Conservation (phyloP, 345 rosid species). For the Citropsis articulata region DNA sequence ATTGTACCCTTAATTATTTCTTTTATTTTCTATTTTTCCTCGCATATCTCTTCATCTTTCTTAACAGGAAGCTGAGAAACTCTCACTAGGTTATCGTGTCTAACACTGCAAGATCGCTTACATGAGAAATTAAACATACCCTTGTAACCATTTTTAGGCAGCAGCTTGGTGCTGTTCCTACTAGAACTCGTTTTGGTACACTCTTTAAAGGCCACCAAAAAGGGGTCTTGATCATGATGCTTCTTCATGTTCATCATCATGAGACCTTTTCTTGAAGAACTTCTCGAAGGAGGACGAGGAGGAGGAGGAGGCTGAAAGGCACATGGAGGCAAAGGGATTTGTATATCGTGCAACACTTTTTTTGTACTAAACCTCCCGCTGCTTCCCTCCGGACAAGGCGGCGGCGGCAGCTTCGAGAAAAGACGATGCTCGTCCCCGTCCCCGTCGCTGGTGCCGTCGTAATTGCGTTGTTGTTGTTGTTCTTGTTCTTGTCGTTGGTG, state of each 20-base stretch:
- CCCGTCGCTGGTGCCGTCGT: no score
- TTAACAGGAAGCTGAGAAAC: neutral
- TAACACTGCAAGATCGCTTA: conserved; percentile 9
- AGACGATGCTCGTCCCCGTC: neutral
- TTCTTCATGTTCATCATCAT: neutral
- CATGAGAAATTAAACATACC: conserved; percentile 11
- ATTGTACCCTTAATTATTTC: neutral
- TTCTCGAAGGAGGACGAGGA: conserved; percentile 5
- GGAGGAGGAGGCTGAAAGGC: conserved; percentile 1
- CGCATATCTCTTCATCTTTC: neutral
- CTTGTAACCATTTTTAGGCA: neutral
- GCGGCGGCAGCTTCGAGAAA: conserved; percentile 10
- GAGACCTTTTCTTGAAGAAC: neutral
- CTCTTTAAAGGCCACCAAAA: conserved; percentile 17
- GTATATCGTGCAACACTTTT: neutral
- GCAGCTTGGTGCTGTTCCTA: neutral
- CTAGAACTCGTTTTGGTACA: conserved; percentile 2
- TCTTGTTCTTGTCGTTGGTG: neutral
- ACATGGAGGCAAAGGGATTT: conserved; percentile 17
- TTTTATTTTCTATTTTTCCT: no score
- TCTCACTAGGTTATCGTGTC: neutral
- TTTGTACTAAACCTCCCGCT: neutral
- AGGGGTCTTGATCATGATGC: conserved; percentile 13
- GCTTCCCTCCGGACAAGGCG: conserved; percentile 6
- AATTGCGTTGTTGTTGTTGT: no score